Evolutionary conservation across 2,329 filamentous ascomycete species (phyloP), one percentile per base, ranked within the genome.

Genomic region (Penicillium sp.): DNA sequence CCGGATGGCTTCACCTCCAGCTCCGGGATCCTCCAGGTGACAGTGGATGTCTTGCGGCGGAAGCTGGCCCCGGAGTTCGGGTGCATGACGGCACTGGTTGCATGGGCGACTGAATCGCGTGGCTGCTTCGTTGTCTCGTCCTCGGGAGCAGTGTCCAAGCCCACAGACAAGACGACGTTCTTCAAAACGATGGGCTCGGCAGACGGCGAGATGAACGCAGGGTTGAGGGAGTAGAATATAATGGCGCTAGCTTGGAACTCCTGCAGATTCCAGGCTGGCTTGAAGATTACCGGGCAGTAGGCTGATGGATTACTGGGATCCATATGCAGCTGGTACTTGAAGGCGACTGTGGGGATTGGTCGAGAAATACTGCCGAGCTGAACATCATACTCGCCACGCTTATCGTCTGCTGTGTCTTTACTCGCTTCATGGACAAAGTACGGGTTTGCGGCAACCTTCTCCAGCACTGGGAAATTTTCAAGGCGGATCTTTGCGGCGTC

Each of bases 361-460:
- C 87, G 85, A 55, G 80, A 75, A 58, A 97, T 82, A 67, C 87
- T 85, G 12, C 85, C 80, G 6, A 94, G 75, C 55, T 92, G 84
- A 26, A 99, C 77, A 0, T 78, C 83, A 73, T 95, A 99, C 66
- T 93, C 87, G 52, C 95, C 92, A 3, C 88, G 82, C 51, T 83
- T 85, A 26, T 77, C 74, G 27, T 76, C 74, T 8, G 87, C 84
- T 1, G 59, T 59, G 4, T 63, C 65, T 30, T 62, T 66, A 45
- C 55, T 59, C 21, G 52, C 78, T 60, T 91, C 88, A 26, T 86
- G 84, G 45, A 97, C 86, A 73, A 97, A 96, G 51, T 91, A 89
- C 36, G 91, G 90, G 69, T 99, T 99, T 1, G 92, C 91, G 0
- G 91, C 92, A 50, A 99, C 92, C 65, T 90, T 91, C 64, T 97